Evolutionary conservation across 2,329 filamentous ascomycete genomes (phyloP), one percentile per base, ranked within the genome.

Genomic region (Ceratocystiopsis minuta): DNA sequence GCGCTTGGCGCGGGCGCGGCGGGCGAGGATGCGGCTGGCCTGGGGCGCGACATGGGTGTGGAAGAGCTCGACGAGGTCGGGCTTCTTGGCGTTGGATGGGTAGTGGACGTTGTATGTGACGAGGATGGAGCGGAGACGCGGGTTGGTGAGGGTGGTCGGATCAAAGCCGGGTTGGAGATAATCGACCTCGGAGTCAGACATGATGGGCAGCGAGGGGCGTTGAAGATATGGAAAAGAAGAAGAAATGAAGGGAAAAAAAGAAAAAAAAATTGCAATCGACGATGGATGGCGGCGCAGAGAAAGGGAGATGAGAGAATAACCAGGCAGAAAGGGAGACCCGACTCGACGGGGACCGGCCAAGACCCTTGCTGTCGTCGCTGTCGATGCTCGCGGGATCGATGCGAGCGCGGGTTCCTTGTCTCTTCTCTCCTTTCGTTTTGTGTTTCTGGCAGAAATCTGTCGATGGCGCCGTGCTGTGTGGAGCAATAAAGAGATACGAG

Each of bases 161-260:
- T 98, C 85, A 57, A 95, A 96, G 52, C 74, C 83, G 42, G 83
- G 72, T 55, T 87, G 76, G 31, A 96, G 77, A 57, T 96, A 98
- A 50, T 85, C 81, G 51, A 79, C 61, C 50, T 87, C 82, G 49
- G 74, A 64, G 53, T 79, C 75, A 24, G 70, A 70, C 74, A 78
- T 78, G 50, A 41, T 59, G 39, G 35, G 11, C 17, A 20, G 24
- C 7, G 24, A 10, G 2, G 11, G 24, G 4, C n/a, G n/a, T n/a
- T n/a, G 5, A 28, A 28, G 24, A 28, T 28, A 35, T 12, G 35
- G 28, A 37, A 14, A 36, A 16, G 34, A 16, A 15, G 38, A 5
- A 17, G 32, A 20, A 20, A 14, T 14, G 9, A 39, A 12, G 13
- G n/a, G 9, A 24, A 34, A 17, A 37, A 41, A 33, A 32, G 13